A percentile compares a stretch with the other conserved stretches of the same genome.
Evolutionary conservation across 208 protist genomes (phyloP).

Genomic region (Crithidia expoeki): DNA sequence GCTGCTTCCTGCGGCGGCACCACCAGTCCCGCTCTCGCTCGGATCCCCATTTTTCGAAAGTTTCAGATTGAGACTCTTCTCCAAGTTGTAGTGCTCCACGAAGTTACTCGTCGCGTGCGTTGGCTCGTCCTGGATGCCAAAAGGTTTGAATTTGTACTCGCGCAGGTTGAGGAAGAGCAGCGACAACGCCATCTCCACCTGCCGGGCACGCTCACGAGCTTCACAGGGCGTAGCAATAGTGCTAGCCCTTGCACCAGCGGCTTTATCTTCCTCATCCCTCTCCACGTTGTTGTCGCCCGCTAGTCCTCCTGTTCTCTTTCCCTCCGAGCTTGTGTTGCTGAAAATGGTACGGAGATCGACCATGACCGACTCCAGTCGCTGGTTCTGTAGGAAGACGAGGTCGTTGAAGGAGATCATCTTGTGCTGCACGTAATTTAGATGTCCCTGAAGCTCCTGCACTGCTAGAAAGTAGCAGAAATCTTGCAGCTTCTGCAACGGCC

Average conservation of each 20-base stretch:
- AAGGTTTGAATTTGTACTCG: slow-evolving; percentile 88
- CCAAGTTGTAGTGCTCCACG: slow-evolving; percentile 84
- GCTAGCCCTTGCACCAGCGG: too few relatives aligned
- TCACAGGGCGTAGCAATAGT: too few relatives aligned
- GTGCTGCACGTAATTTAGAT: slow-evolving; percentile 89
- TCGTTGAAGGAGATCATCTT: slow-evolving; percentile 85
- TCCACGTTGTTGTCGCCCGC: slow-evolving; percentile 8
- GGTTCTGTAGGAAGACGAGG: slow-evolving; percentile 83
- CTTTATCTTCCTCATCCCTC: not conserved
- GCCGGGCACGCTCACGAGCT: slow-evolving; percentile 4
- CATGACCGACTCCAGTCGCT: slow-evolving; percentile 51
- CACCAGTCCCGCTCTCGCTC: not conserved
- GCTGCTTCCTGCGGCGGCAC: not conserved
- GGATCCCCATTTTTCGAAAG: slow-evolving; percentile 11
- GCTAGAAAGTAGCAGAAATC: slow-evolving; percentile 89
- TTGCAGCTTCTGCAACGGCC: slow-evolving; percentile 77
- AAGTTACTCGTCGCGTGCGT: slow-evolving; percentile 75
- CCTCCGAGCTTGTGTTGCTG: not conserved
- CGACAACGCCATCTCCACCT: slow-evolving; percentile 51
- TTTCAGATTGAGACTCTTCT: slow-evolving; percentile 37
- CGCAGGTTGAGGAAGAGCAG: slow-evolving; percentile 75
- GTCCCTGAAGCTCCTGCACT: slow-evolving; percentile 85
- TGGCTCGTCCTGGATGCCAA: slow-evolving; percentile 66
- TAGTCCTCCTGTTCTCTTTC: not conserved
- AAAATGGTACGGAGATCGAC: slow-evolving; percentile 46